phyloP scores from a whole-genome alignment of 2,329 filamentous ascomycete species.

The Exophiala bonariae region DNA sequence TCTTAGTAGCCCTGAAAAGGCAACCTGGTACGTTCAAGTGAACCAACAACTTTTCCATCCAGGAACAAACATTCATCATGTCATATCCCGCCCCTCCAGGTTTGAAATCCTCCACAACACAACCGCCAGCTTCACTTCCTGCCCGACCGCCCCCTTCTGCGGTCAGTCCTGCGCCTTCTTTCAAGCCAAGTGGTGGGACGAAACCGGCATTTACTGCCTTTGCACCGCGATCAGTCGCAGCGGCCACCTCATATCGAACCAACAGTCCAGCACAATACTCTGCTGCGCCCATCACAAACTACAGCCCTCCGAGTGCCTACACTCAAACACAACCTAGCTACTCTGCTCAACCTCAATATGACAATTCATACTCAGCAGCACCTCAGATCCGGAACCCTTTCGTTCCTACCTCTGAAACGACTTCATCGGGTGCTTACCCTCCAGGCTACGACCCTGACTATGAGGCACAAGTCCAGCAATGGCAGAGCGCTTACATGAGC shows the following conservation, averaged over 20 bases:
- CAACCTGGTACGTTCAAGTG: slow-evolving; percentile 19
- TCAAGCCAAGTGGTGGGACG: slow-evolving; percentile 53
- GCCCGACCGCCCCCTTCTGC: slow-evolving; percentile 70
- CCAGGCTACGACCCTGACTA: slow-evolving; percentile 67
- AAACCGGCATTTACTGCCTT: slow-evolving; percentile 54
- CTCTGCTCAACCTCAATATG: slow-evolving; percentile 50
- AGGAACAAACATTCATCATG: slow-evolving; percentile 62
- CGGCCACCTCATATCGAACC: slow-evolving; percentile 39
- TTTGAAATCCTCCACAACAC: slow-evolving; percentile 46
- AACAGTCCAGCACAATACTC: slow-evolving; percentile 38
- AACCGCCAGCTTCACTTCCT: slow-evolving; percentile 65
- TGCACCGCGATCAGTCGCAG: slow-evolving; percentile 59
- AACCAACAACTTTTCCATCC: slow-evolving; percentile 22
- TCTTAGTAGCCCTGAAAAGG: neutral
- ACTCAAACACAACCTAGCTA: slow-evolving; percentile 38
- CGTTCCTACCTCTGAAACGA: slow-evolving; percentile 55
- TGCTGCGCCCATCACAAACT: slow-evolving; percentile 35
- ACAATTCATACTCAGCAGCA: slow-evolving; percentile 45
- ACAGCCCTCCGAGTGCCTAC: slow-evolving; percentile 25
- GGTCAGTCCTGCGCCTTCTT: slow-evolving; percentile 39
- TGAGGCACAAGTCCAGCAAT: slow-evolving; percentile 89
- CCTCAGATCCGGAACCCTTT: slow-evolving; percentile 76
- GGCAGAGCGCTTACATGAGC: slow-evolving; percentile 83
- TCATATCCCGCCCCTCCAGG: slow-evolving; percentile 85
- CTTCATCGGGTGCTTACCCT: slow-evolving; percentile 42